Base-by-base conservation (phyloP, 2,329 filamentous ascomycete genomes). In the Pseudopithomyces maydicus region DNA sequence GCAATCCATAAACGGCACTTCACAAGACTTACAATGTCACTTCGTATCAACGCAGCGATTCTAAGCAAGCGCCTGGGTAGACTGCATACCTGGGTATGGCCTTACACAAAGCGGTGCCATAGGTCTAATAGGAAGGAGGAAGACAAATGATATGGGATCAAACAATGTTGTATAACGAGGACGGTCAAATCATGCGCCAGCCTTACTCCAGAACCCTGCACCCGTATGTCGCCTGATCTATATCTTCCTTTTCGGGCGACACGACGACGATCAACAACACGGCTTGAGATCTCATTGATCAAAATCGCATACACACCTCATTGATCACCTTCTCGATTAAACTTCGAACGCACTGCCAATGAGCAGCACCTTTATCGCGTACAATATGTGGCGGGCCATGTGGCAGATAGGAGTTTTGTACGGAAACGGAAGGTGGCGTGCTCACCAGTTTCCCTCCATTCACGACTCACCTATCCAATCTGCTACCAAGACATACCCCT, bases 81-180 rank as follows among this genome's bases (percentile, higher is more conserved):
- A 49, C 39, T 52, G 50, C 55, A 59, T 41, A 33, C 45, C 26
- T 29, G 26, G 26, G 49, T 43, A 14, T n/a, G 35, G 12, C 45
- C 54, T 52, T 57, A 61, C 57, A 33, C 58, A 44, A 51, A 56
- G 45, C 38, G 15, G 45, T 53, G 41, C 26, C 17, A 50, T 17
- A 42, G 50, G 56, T 56, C 43, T 49, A 66, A 63, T 45, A 61
- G 62, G 65, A 65, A 68, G 65, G 65, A 66, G 63, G 59, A 54
- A 50, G 52, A 62, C 48, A 53, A 58, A 55, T 22, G 54, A 52
- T 51, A 60, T 56, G 23, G n/a, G 19, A 38, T 44, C 41, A 42
- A 38, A 50, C 52, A 54, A 51, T 48, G 32, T 48, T 42, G 38
- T 54, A 65, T 57, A 56, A 49, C 55, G 20, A 52, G 38, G 35